Percentiles rank a stretch among this genome's conserved stretches.
These are phyloP conservation scores for Diplodia corticola DNA, from an alignment of 2,329 filamentous ascomycete genomes.

Conservation along the genomic window DNA sequence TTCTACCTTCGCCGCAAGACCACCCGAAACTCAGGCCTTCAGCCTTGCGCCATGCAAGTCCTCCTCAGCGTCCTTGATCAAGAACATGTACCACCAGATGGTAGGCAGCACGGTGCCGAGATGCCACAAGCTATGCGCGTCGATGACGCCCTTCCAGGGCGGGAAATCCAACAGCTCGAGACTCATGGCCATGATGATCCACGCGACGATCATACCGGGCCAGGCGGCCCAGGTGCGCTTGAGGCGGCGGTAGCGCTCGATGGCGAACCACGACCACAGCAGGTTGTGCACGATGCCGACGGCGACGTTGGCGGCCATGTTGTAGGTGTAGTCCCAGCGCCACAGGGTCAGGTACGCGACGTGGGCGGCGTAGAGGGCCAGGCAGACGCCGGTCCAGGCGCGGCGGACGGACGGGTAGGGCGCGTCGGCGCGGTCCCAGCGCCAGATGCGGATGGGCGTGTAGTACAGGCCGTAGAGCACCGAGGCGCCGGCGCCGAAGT, in stretches of 20 bases:
- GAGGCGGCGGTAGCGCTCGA: conserved; percentile 69
- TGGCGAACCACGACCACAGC: conserved; percentile 84
- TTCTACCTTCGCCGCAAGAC: background rate
- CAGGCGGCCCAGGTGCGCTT: conserved; percentile 78
- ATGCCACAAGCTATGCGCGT: conserved; percentile 97
- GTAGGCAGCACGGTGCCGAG: conserved; percentile 86
- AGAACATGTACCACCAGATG: conserved; percentile 92
- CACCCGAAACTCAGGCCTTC: conserved; percentile 57
- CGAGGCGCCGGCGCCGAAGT: conserved; percentile 87
- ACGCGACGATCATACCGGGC: conserved; percentile 88
- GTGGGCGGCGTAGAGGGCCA: conserved; percentile 70
- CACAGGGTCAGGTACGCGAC: conserved; percentile 82
- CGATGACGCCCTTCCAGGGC: conserved; percentile 76
- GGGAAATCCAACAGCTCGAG: conserved; percentile 93
- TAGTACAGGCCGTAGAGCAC: conserved; percentile 93
- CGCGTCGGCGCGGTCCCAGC: conserved; percentile 64
- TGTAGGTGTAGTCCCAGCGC: conserved; percentile 94
- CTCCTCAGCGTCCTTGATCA: conserved; percentile 81
- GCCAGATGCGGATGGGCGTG: conserved; percentile 76
- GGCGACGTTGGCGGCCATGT: conserved; percentile 92
- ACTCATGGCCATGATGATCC: conserved; percentile 92
- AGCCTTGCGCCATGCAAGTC: conserved; percentile 72
- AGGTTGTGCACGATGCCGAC: conserved; percentile 77
- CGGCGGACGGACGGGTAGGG: conserved; percentile 58
- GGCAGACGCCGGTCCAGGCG: conserved; percentile 74